Evolutionary conservation across 176 grass and related monocot species (phyloP).

Genomic region (Triticum aestivum): DNA sequence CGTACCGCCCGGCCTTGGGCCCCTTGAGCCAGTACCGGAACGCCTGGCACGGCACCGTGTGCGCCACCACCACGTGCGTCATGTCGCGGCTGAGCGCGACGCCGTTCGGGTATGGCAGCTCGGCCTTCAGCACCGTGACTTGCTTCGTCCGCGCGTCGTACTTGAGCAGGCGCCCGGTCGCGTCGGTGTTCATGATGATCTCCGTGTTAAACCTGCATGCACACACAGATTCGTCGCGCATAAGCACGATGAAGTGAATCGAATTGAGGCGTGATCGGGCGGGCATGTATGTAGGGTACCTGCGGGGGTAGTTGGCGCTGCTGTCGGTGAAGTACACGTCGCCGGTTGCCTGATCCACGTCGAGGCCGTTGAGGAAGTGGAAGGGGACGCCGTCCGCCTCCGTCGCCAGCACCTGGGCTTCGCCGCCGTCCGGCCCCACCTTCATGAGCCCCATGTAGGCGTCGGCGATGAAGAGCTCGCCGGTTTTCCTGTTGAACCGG

Average conservation of each 20-base stretch:
- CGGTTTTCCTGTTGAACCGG: conserved; percentile 47
- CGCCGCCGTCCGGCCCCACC: conserved; percentile 34
- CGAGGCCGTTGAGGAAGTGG: conserved; percentile 24
- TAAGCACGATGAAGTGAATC: too few relatives aligned
- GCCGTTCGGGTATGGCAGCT: conserved; percentile 36
- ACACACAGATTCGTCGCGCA: too few relatives aligned
- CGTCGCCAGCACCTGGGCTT: conserved; percentile 12
- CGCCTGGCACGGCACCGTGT: conserved; percentile 31
- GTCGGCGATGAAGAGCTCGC: conserved; percentile 58
- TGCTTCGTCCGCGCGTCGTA: conserved; percentile 21
- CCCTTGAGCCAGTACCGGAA: conserved; percentile 44
- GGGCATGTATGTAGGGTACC: neutral
- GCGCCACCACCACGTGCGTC: conserved; percentile 31
- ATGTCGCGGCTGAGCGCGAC: conserved; percentile 31
- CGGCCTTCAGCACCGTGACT: conserved; percentile 26
- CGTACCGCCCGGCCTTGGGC: neutral
- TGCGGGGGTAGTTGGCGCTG: conserved; percentile 26
- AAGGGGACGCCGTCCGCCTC: conserved; percentile 43
- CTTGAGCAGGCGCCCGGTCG: conserved; percentile 38
- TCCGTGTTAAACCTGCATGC: conserved; percentile 6
- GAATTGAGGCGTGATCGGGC: neutral
- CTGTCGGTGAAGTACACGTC: conserved; percentile 60
- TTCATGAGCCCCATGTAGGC: conserved; percentile 52
- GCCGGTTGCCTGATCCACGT: conserved; percentile 42
- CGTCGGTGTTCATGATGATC: conserved; percentile 17